A percentile compares a stretch with the other conserved stretches of the same genome.
Evolutionary conservation across 2,329 filamentous ascomycete genomes (phyloP).

Genomic region (Curvularia sp.): DNA sequence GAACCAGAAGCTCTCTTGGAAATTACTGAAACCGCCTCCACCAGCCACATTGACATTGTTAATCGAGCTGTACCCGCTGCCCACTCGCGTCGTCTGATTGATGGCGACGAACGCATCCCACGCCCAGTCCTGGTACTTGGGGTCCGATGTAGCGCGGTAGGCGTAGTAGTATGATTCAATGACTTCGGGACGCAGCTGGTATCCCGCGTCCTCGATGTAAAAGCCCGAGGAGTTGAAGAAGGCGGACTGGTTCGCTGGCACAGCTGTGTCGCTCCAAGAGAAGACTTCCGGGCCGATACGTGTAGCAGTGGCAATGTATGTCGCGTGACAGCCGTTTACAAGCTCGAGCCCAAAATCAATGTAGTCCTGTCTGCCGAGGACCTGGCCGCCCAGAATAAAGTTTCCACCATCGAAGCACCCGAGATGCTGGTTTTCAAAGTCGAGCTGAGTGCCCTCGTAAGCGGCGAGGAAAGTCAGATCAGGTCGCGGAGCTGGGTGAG

Average conservation of each 20-base stretch:
- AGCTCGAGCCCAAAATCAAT: slow-evolving; percentile 76
- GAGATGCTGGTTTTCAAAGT: slow-evolving; percentile 59
- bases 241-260: slow-evolving; percentile 51
- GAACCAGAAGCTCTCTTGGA: slow-evolving; percentile 88
- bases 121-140: slow-evolving; percentile 81
- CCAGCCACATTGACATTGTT: slow-evolving; percentile 68
- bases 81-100: slow-evolving; percentile 67
- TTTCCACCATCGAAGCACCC: slow-evolving; percentile 86
- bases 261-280: slow-evolving; percentile 44
- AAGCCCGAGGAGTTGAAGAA: slow-evolving; percentile 76
- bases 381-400: slow-evolving; percentile 80
- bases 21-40: slow-evolving; percentile 70
- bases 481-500: slow-evolving; percentile 69
- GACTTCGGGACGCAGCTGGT: slow-evolving; percentile 79
- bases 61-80: slow-evolving; percentile 72
- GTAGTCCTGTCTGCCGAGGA: slow-evolving; percentile 70
- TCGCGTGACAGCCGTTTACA: slow-evolving; percentile 75
- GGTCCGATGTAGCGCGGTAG: slow-evolving; percentile 77
- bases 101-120: slow-evolving; percentile 80
- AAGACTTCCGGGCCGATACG: slow-evolving; percentile 76
- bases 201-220: slow-evolving; percentile 68
- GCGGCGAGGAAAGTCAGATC: slow-evolving; percentile 75
- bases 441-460: slow-evolving; percentile 58
- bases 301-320: slow-evolving; percentile 72
- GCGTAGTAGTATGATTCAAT: slow-evolving; percentile 88